A percentile compares a stretch with the other conserved stretches of the same genome.
Evolutionary conservation across 345 rosid species (phyloP).

Genomic region (Carallia brachiata): DNA sequence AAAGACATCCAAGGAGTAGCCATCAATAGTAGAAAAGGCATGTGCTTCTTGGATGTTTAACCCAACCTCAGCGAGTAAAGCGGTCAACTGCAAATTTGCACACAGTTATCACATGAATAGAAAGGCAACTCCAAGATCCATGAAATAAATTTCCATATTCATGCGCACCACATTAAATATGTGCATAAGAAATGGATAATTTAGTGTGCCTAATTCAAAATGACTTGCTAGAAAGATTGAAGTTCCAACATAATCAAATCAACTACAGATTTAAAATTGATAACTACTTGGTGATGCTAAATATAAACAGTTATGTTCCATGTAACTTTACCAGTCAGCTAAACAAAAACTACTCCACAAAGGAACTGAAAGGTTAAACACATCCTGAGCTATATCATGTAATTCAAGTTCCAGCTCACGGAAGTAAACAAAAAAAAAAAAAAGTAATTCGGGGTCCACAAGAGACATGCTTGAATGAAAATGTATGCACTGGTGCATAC

Average conservation of each 20-base stretch:
- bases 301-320: neutral
- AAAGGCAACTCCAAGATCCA: neutral
- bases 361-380: neutral
- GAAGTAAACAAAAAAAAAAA: neutral
- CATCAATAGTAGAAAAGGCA: conserved; percentile 87
- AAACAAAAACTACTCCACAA: neutral
- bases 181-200: too few relatives aligned
- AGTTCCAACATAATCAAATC: too few relatives aligned
- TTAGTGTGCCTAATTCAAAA: too few relatives aligned
- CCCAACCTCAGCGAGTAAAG: conserved; percentile 85
- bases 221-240: too few relatives aligned
- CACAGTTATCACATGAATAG: conserved; percentile 10
- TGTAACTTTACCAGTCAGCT: neutral
- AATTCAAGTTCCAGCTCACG: neutral
- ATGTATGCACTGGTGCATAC: neutral
- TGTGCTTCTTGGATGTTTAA: conserved; percentile 98
- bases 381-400: neutral
- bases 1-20: conserved; percentile 93
- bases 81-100: conserved; percentile 65
- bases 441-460: neutral
- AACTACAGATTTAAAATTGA: neutral
- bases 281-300: neutral
- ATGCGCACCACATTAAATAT: too few relatives aligned
- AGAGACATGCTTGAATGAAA: neutral
- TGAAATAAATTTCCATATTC: too few relatives aligned